Conservation (phyloP, 768 basidiomycete genomes). For the Fistulinella prunicolor region DNA sequence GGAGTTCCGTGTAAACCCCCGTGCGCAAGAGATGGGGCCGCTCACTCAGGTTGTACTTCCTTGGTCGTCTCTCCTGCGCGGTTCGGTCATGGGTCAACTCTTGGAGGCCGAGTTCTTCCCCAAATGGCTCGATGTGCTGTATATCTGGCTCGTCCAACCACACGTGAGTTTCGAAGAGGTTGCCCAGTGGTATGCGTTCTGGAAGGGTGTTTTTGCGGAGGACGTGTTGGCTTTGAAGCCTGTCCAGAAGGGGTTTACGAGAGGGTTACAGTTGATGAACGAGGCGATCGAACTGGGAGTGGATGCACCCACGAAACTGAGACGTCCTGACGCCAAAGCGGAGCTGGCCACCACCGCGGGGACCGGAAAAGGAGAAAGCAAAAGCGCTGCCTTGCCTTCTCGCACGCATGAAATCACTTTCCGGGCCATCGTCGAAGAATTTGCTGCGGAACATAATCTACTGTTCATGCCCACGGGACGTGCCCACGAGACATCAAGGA, state of each 20-base stretch:
- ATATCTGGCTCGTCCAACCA: constrained; percentile 92
- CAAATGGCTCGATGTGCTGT: constrained; percentile 90
- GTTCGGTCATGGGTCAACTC: constrained; percentile 77
- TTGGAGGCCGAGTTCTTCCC: constrained; percentile 94
- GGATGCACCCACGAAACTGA: constrained; percentile 64
- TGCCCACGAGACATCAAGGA: constrained; percentile 79
- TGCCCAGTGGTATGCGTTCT: constrained; percentile 87
- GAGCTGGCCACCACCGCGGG: constrained; percentile 39
- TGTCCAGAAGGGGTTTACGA: constrained; percentile 77
- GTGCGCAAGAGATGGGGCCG: constrained; percentile 83
- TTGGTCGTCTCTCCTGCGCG: constrained; percentile 74
- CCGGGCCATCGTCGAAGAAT: constrained; percentile 89
- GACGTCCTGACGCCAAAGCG: constrained; percentile 62
- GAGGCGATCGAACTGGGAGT: constrained; percentile 85
- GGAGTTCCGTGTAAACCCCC: constrained; percentile 88
- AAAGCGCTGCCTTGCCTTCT: constrained; percentile 40
- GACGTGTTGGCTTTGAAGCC: constrained; percentile 61
- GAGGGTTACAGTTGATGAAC: constrained; percentile 92
- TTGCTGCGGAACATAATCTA: constrained; percentile 79
- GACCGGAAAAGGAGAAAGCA: constrained; percentile 28
- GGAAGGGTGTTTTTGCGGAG: constrained; percentile 79
- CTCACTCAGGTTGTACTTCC: constrained; percentile 64
- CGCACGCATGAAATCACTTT: constrained; percentile 86
- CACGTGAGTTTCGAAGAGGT: constrained; percentile 89
- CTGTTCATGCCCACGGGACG: constrained; percentile 87